phyloP scores from a whole-genome alignment of 768 basidiomycete species.

The Russula dissimulans region DNA sequence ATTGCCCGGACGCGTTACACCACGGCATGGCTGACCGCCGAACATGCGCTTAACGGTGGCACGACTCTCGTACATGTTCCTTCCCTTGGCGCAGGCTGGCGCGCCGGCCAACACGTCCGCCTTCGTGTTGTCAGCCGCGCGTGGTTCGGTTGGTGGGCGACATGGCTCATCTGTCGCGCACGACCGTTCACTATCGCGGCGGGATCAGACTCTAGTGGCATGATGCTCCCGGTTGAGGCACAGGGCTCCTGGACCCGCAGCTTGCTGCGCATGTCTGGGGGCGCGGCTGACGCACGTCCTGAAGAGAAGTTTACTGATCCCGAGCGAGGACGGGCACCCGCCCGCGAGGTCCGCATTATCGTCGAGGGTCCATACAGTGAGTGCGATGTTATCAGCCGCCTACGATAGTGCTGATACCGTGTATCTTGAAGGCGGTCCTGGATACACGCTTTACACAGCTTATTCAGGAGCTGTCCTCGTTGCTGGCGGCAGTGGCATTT shows the following conservation, averaged over 20 bases:
- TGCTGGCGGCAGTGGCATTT: conserved; percentile 54
- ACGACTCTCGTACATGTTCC: conserved; percentile 41
- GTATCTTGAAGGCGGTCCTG: conserved; percentile 29
- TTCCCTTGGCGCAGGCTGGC: conserved; percentile 41
- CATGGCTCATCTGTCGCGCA: conserved; percentile 9
- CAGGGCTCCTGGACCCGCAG: conserved; percentile 41
- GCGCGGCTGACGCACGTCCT: conserved; percentile 28
- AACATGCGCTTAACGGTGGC: conserved; percentile 33
- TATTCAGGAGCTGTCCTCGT: conserved; percentile 48
- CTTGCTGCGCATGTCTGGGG: conserved; percentile 34
- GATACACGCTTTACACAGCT: conserved; percentile 38
- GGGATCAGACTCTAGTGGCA: conserved; percentile 33
- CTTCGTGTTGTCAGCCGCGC: conserved; percentile 38
- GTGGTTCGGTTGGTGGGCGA: conserved; percentile 27
- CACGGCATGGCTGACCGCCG: conserved; percentile 35
- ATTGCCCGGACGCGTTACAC: conserved; percentile 38
- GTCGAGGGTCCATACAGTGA: conserved; percentile 49
- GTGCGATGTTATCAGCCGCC: background rate
- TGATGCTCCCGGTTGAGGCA: conserved; percentile 44
- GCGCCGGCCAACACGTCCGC: conserved; percentile 53
- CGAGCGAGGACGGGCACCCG: conserved; percentile 1
- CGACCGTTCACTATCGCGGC: conserved; percentile 40
- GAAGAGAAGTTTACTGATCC: conserved; percentile 8
- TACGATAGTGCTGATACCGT: conserved; percentile 14
- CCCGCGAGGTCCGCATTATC: conserved; percentile 30